Evolutionary conservation across 495 filamentous ascomycete genomes (phyloP), one percentile per base, ranked within the genome.

Genomic region (Aspergillus wentii): DNA sequence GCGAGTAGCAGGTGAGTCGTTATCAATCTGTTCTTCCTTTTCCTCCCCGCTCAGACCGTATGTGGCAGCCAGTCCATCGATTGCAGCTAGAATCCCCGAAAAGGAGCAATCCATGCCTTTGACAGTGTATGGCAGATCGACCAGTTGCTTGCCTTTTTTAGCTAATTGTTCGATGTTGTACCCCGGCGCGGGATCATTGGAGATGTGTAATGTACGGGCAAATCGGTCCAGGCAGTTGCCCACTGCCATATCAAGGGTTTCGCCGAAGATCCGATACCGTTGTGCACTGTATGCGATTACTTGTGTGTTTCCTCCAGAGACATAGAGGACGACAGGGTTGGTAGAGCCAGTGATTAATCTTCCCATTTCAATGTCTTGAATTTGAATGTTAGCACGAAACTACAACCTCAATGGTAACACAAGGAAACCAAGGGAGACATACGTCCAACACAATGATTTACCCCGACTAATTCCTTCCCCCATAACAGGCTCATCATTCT

Each of bases 31-130:
- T 49, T 54, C 56, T 33, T 67, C 57, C 30, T 56, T 38, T 38
- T 57, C 56, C 47, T 63, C 38, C 32, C 65, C 49, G 46, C 60
- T 51, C 3, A 72, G 35, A 2, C 72, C 74, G 41, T 85, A 78
- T 35, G 74, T 68, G 20, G 68, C 76, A 1, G 90, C 92, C 25
- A 96, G 62, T 19, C 72, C 61, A 55, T 98, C 94, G 18, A 90
- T 81, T 1, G 78, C 72, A 2, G 85, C 86, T 16, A 98, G 63
- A 36, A 98, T 94, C 3, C 92, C 92, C 4, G 82, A 87, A 61
- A 98, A 96, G 17, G 85, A 91, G 50, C 85, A 90, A 59, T 98
- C 92, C 92, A 98, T 98, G 26, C 92, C 92, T 55, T 98, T 98
- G 21, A 98, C 92, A 11, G 88, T 79, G 54, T 98, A 98, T 3